Evolutionary conservation across 2,329 filamentous ascomycete genomes (phyloP), one percentile per base, ranked within the genome.

Genomic region (Fusarium mundagurra): DNA sequence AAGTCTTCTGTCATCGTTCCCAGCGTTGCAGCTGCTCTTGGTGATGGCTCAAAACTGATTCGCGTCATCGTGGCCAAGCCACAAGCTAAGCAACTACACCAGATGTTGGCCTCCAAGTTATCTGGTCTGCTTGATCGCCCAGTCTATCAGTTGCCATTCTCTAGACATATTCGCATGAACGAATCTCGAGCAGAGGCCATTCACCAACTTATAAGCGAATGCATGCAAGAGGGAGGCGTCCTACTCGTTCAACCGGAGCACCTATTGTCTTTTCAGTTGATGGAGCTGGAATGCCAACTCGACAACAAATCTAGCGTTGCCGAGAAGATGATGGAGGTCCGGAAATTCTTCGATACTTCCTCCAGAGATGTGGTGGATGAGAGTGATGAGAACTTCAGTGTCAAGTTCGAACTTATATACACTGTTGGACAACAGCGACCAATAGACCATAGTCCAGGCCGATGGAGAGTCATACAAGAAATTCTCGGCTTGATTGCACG

Each of bases 1-100:
- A 93, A 93, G 71, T 90, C 90, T 0, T 92, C 91, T 0, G 88
- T 93, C 4, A 93, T 95, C 58, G 85, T 92, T 0, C 92, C 92
- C 0, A 90, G 92, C 48, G 87, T 92, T 0, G 88, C 88, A 0
- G 81, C 87, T 0, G 80, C 83, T 0, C 78, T 92, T 0, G 88
- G 89, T 0, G 83, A 93, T 55, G 82, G 84, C 0, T 76, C 79
- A 0, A 84, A 80, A 9, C 81, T 93, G 0, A 87, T 89, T 0
- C 83, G 91, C 5, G 85, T 93, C 0, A 80, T 93, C 3, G 90
- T 93, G 2, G 86, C 87, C 0, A 92, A 91, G 71, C 86, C 92
- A 0, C 86, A 92, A 43, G 86, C 88, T 0, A 85, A 84, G 20
- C 91, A 93, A 72, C 92, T 92, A 84, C 81, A 87, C 17, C 61